A percentile compares a stretch with the other conserved stretches of the same genome.
phyloP scores from a whole-genome alignment of 192 early-diverging fungal species.

The Coemansia sp. region DNA sequence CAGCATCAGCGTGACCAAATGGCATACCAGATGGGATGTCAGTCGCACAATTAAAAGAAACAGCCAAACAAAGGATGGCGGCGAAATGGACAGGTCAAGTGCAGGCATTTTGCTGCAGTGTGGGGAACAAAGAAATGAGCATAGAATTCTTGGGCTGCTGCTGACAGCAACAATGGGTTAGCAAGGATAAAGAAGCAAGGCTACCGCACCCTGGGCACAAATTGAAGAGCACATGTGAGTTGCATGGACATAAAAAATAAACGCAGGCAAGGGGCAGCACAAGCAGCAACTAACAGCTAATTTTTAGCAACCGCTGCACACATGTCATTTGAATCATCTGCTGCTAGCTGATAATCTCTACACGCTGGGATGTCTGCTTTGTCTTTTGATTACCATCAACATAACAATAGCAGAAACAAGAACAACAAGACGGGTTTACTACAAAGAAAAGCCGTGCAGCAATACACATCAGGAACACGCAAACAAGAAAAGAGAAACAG shows the following conservation, averaged over 20 bases:
- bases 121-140: neutral
- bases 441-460: neutral
- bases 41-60: neutral
- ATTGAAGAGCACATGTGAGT: too few relatives aligned
- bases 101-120: neutral
- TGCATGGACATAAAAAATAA: neutral
- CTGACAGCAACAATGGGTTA: neutral
- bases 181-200: neutral
- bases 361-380: neutral
- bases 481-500: neutral
- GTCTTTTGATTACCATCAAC: neutral
- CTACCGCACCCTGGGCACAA: too few relatives aligned
- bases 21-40: neutral
- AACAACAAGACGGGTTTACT: neutral
- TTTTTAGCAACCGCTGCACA: slow-evolving; percentile 1
- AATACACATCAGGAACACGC: neutral
- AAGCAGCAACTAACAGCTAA: neutral
- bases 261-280: neutral
- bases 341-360: neutral
- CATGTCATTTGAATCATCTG: neutral
- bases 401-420: neutral
- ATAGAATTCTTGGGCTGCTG: neutral
- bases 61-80: neutral
- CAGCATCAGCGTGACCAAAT: neutral
- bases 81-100: neutral